Evolutionary conservation across 305 asterid species (phyloP).

Genomic region (Nicotiana rustica): DNA sequence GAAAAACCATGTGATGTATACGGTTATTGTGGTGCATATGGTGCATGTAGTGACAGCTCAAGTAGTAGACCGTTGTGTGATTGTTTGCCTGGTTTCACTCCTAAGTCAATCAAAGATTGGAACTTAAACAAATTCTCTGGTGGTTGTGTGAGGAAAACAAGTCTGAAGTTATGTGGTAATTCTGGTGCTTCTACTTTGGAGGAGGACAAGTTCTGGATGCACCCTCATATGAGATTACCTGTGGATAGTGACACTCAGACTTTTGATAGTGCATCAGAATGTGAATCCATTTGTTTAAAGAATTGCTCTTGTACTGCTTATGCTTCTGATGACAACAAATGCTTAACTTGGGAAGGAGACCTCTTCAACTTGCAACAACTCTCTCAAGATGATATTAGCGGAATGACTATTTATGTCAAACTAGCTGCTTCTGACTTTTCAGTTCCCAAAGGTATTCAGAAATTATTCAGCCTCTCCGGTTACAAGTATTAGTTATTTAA

Average conservation of each 20-base stretch:
- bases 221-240: neutral
- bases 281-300: slow-evolving; percentile 29
- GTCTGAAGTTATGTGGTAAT: slow-evolving; percentile 34
- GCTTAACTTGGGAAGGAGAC: slow-evolving; percentile 54
- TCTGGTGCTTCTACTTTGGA: slow-evolving; percentile 28
- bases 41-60: slow-evolving; percentile 44
- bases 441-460: neutral
- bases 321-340: slow-evolving; percentile 36
- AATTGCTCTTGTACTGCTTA: slow-evolving; percentile 42
- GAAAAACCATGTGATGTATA: slow-evolving; percentile 7
- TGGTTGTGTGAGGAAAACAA: slow-evolving; percentile 43
- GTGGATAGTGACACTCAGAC: neutral
- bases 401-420: slow-evolving; percentile 39
- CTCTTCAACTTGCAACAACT: slow-evolving; percentile 54
- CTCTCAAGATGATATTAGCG: slow-evolving; percentile 49
- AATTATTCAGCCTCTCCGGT: neutral
- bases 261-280: neutral
- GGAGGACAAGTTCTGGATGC: neutral
- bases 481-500: no score
- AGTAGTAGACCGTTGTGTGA: neutral
- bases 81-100: slow-evolving; percentile 40
- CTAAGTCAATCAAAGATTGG: slow-evolving; percentile 13
- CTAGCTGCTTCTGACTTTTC: slow-evolving; percentile 32
- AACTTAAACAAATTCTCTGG: neutral
- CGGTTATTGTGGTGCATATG: slow-evolving; percentile 41